Conservation (phyloP, 192 early-diverging fungal genomes). For the Umbelopsis vinacea region DNA sequence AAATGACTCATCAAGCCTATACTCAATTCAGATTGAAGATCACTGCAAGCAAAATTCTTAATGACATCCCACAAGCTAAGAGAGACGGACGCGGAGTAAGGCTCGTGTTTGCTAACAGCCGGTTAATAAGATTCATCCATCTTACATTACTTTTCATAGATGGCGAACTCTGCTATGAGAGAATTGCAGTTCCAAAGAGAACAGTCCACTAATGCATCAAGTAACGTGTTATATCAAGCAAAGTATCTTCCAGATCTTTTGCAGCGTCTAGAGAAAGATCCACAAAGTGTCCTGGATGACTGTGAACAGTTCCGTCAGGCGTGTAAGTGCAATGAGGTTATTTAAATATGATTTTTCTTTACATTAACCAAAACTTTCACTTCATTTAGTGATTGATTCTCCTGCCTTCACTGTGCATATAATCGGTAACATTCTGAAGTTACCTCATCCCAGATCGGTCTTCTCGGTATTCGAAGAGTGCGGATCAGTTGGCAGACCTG, state of each 20-base stretch:
- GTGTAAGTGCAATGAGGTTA: conserved; percentile 38
- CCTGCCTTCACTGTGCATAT: conserved; percentile 59
- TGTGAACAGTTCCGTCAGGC: conserved; percentile 53
- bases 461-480: conserved; percentile 28
- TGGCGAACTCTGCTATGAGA: conserved; percentile 47
- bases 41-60: conserved; percentile 52
- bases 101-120: background rate
- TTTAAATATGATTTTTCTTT: background rate
- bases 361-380: background rate
- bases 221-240: conserved; percentile 50
- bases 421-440: conserved; percentile 54
- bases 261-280: conserved; percentile 47
- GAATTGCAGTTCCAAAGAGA: conserved; percentile 46
- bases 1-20: background rate
- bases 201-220: conserved; percentile 51
- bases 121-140: background rate
- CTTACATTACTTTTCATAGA: conserved; percentile 33
- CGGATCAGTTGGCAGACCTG: background rate
- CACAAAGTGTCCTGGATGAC: conserved; percentile 46
- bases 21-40: conserved; percentile 47
- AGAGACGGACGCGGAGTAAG: conserved; percentile 59
- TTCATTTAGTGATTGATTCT: conserved; percentile 47
- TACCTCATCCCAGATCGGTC: conserved; percentile 46
- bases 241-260: conserved; percentile 53
- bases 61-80: conserved; percentile 60